phyloP scores from a whole-genome alignment of 2,329 filamentous ascomycete species.

The Arthroderma sp. region DNA sequence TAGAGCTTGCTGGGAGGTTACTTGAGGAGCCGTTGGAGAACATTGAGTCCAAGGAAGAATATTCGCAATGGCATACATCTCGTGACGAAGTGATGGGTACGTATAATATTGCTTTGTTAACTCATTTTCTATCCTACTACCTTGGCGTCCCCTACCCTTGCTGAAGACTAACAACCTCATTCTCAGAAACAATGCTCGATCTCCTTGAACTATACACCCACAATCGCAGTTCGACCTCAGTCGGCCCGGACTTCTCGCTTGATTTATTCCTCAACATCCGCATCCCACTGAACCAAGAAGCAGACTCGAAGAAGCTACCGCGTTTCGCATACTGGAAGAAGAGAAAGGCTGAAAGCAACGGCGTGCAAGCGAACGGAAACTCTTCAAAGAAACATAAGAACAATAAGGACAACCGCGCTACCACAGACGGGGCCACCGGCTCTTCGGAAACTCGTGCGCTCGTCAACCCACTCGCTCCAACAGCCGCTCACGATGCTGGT shows the following conservation, averaged over 20 bases:
- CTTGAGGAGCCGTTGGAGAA: conserved; percentile 42
- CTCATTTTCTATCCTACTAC: conserved; percentile 3
- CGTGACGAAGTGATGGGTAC: conserved; percentile 37
- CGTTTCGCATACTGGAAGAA: conserved; percentile 48
- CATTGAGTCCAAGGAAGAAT: conserved; percentile 37
- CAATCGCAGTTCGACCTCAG: conserved; percentile 58
- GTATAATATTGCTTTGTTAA: conserved; percentile 8
- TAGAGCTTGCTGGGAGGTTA: conserved; percentile 67
- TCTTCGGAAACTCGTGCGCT: conserved; percentile 16
- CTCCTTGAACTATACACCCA: conserved; percentile 86
- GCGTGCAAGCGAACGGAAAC: conserved; percentile 11
- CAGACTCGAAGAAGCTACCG: conserved; percentile 47
- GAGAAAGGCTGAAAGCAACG: conserved; percentile 12
- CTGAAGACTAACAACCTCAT: conserved; percentile 18
- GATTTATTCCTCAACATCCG: conserved; percentile 75
- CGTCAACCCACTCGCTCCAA: conserved; percentile 31
- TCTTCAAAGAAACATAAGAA: conserved; percentile 10
- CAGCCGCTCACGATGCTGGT: conserved; percentile 33
- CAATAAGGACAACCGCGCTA: conserved; percentile 8
- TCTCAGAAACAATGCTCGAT: conserved; percentile 73
- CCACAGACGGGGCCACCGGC: conserved; percentile 13
- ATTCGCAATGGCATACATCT: conserved; percentile 35
- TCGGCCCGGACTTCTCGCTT: conserved; percentile 59
- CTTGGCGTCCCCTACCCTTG: conserved; percentile 19
- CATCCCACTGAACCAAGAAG: conserved; percentile 73